These are phyloP conservation scores for Rhodotorula sp. DNA, from an alignment of 1,284 basidiomycete genomes.

Conservation along the genomic window DNA sequence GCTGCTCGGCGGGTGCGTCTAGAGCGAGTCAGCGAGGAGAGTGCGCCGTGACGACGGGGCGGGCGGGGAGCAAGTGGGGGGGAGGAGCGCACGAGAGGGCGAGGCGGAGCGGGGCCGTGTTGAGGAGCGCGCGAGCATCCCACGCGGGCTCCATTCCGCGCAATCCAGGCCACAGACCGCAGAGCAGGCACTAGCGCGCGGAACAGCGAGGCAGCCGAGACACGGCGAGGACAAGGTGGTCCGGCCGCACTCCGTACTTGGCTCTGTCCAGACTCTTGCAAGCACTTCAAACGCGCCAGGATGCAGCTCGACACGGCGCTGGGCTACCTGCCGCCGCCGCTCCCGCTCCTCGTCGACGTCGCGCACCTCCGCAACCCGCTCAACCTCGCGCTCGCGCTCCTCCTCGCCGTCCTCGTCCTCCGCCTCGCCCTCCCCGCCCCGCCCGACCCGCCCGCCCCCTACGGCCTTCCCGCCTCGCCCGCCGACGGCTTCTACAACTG, in stretches of 20 bases:
- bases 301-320: not conserved
- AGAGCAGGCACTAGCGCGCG: too few relatives aligned
- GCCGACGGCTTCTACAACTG: slow-evolving; percentile 40
- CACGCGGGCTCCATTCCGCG: not conserved
- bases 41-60: slow-evolving; percentile 5
- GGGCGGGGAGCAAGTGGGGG: slow-evolving; percentile 9
- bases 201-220: too few relatives aligned
- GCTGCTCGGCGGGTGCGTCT: slow-evolving; percentile 3
- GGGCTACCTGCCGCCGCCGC: not conserved
- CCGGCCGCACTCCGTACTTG: too few relatives aligned
- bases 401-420: slow-evolving; percentile 32
- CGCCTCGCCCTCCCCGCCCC: slow-evolving; percentile 35
- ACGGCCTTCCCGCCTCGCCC: slow-evolving; percentile 23
- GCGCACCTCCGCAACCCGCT: slow-evolving; percentile 1
- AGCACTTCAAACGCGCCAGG: not conserved
- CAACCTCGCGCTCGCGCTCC: slow-evolving; percentile 38
- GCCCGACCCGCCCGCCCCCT: slow-evolving; percentile 16
- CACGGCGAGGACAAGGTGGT: too few relatives aligned
- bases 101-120: not conserved
- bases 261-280: not conserved
- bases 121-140: not conserved
- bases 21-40: not conserved
- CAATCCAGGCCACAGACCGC: too few relatives aligned
- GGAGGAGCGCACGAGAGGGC: slow-evolving; percentile 22
- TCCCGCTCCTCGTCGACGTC: not conserved